Evolutionary conservation across 2,329 filamentous ascomycete genomes (phyloP).

Genomic region (Colletotrichum noveboracense): DNA sequence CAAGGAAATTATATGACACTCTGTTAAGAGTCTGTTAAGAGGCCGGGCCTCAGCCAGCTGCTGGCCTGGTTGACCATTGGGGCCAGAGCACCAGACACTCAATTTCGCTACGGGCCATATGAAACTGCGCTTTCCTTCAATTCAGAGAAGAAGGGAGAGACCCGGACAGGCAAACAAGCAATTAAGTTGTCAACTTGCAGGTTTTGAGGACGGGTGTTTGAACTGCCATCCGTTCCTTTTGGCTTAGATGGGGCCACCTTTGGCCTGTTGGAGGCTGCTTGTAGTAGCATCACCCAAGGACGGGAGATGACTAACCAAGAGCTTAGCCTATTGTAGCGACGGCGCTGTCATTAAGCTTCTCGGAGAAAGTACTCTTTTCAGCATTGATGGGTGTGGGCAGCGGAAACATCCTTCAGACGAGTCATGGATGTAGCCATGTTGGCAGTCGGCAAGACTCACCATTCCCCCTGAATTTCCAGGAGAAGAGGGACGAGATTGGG

Average conservation of each 20-base stretch:
- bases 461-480: neutral
- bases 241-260: neutral
- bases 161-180: neutral
- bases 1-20: neutral
- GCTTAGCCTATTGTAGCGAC: neutral
- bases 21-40: neutral
- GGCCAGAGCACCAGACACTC: neutral
- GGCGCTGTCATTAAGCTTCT: neutral
- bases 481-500: neutral
- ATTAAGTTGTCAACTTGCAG: neutral
- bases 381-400: neutral
- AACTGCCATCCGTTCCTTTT: constrained; percentile 18
- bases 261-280: neutral
- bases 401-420: constrained; percentile 1
- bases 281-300: neutral
- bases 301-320: neutral
- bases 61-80: neutral
- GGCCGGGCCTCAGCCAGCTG: neutral
- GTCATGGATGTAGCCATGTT: constrained; percentile 6
- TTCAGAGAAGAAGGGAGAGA: too few relatives aligned
- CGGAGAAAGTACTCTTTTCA: neutral
- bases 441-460: neutral
- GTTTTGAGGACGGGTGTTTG: neutral
- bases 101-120: neutral
- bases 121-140: neutral